Percentiles rank a stretch among this genome's conserved stretches.
Evolutionary conservation across 192 early-diverging fungal species (phyloP).

Genomic region (Chytriomyces hyalinus): DNA sequence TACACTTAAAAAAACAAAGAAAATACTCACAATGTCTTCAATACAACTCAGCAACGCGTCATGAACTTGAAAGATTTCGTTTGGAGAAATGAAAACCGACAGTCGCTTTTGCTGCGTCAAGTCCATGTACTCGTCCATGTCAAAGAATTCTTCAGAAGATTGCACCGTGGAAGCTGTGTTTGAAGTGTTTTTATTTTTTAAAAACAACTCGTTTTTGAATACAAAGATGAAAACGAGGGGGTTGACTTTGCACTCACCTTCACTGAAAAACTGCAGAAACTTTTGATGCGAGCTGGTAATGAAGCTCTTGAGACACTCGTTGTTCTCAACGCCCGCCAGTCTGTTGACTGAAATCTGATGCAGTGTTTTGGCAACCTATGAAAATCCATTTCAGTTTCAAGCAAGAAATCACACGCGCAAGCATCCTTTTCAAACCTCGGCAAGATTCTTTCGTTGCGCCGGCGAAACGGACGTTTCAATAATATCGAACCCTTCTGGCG

Average conservation of each 20-base stretch:
- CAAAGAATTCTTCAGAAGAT: constrained; percentile 86
- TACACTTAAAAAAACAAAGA: background rate
- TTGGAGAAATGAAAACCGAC: constrained; percentile 85
- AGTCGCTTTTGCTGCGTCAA: constrained; percentile 76
- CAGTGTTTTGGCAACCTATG: constrained; percentile 81
- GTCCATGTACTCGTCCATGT: constrained; percentile 88
- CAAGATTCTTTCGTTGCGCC: constrained; percentile 94
- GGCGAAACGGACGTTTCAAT: constrained; percentile 84
- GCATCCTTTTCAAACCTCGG: constrained; percentile 57
- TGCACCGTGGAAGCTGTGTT: constrained; percentile 77
- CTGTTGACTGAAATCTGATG: constrained; percentile 94
- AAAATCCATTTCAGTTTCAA: constrained; percentile 30
- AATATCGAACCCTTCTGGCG: constrained; percentile 96
- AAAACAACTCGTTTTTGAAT: background rate
- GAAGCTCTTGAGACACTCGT: constrained; percentile 81
- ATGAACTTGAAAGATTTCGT: constrained; percentile 92
- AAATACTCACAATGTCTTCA: constrained; percentile 62
- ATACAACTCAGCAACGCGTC: constrained; percentile 77
- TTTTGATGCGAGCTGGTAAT: constrained; percentile 75
- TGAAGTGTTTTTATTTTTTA: background rate
- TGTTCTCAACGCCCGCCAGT: constrained; percentile 60
- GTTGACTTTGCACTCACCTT: constrained; percentile 50
- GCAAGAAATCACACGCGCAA: background rate
- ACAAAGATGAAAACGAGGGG: background rate
- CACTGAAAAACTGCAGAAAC: constrained; percentile 86